Evolutionary conservation across 345 rosid genomes (phyloP).

Genomic region (Brassica carinata): DNA sequence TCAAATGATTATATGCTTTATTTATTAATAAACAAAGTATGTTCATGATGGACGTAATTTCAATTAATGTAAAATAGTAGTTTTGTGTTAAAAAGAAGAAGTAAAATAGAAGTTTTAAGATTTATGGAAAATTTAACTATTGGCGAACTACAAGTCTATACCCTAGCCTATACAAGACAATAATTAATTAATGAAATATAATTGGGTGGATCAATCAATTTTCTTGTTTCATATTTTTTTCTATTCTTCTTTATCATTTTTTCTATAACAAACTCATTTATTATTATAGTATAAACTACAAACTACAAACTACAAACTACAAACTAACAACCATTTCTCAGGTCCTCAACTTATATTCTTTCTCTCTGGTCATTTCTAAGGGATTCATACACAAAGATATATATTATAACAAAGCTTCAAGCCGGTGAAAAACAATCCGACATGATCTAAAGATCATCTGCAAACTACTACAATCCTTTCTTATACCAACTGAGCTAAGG

Average conservation of each 20-base stretch:
- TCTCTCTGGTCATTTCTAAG: slow-evolving; percentile 21
- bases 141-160: neutral
- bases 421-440: neutral
- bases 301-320: slow-evolving; percentile 31
- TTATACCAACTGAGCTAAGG: slow-evolving; percentile 90
- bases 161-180: neutral
- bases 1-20: too few species aligned
- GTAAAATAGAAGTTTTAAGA: slow-evolving; percentile 9
- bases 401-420: neutral
- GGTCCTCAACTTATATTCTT: slow-evolving; percentile 18
- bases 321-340: slow-evolving; percentile 32
- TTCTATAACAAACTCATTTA: slow-evolving; percentile 6
- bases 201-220: slow-evolving; percentile 11
- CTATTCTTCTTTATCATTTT: neutral
- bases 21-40: neutral
- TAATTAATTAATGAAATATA: neutral
- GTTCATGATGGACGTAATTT: slow-evolving; percentile 9
- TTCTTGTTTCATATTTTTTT: slow-evolving; percentile 9
- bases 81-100: too few species aligned
- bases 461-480: slow-evolving; percentile 71
- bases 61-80: slow-evolving; percentile 14
- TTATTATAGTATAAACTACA: neutral
- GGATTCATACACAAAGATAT: neutral
- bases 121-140: neutral
- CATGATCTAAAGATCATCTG: neutral